These are phyloP conservation scores for Pythium phragmitis DNA, from an alignment of 352 stramenopile genomes.

Conservation along the genomic window DNA sequence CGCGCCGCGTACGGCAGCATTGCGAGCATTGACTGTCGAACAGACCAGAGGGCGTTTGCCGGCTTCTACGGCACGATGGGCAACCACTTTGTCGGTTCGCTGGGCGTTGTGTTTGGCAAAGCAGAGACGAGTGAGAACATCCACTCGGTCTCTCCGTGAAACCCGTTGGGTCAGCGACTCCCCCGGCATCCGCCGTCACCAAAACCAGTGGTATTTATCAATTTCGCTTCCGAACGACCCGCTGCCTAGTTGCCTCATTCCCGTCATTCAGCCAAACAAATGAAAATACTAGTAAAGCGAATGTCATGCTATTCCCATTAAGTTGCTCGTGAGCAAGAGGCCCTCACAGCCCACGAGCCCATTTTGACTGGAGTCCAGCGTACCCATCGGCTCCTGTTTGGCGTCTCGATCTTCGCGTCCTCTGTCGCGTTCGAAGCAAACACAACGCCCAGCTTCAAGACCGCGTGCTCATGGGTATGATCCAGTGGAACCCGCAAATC, in stretches of 20 bases:
- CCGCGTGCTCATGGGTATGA: not conserved
- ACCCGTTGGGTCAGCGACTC: too few species aligned
- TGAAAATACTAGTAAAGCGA: too few species aligned
- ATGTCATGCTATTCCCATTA: too few species aligned
- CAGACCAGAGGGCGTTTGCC: not conserved
- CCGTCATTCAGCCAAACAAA: too few species aligned
- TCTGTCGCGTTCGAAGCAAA: not conserved
- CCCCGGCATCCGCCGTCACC: too few species aligned
- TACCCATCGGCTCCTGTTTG: too few species aligned
- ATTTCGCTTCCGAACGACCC: too few species aligned
- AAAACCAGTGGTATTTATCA: too few species aligned
- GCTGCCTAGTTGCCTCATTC: too few species aligned
- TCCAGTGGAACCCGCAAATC: not conserved
- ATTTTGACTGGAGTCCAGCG: too few species aligned
- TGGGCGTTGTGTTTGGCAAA: constrained; percentile 16
- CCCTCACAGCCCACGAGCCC: too few species aligned
- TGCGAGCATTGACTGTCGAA: not conserved
- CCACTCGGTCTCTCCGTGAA: not conserved
- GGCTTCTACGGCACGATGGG: constrained; percentile 24
- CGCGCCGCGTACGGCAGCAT: constrained; percentile 7
- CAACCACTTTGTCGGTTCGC: constrained; percentile 12
- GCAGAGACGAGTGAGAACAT: not conserved
- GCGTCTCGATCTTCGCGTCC: not conserved
- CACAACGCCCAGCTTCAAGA: not conserved
- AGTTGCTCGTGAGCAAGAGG: too few species aligned